Evolutionary conservation across 2,329 filamentous ascomycete species (phyloP).

Genomic region (Botryotinia convoluta): DNA sequence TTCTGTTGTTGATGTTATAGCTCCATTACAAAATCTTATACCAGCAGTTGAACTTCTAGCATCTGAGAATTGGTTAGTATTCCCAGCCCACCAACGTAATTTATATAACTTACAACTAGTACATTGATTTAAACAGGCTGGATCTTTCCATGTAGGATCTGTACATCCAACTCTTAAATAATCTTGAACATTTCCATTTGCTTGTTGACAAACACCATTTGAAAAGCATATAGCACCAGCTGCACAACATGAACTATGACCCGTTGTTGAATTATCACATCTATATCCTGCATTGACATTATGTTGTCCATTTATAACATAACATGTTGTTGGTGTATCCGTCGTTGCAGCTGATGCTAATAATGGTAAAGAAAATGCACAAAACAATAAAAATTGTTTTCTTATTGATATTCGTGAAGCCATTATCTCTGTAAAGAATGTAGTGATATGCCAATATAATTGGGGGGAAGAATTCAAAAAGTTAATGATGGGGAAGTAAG

Average conservation of each 20-base stretch:
- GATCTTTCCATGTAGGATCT: slow-evolving; percentile 30
- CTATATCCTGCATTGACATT: slow-evolving; percentile 22
- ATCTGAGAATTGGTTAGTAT: slow-evolving; percentile 16
- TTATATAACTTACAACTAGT: slow-evolving; percentile 24
- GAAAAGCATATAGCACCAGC: slow-evolving; percentile 29
- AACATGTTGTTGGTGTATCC: slow-evolving; percentile 25
- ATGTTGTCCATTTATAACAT: slow-evolving; percentile 27
- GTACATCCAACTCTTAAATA: slow-evolving; percentile 34
- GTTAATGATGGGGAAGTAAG: neutral
- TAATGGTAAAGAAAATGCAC: neutral
- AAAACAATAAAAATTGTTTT: slow-evolving; percentile 5
- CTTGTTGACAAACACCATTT: slow-evolving; percentile 29
- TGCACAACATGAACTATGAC: slow-evolving; percentile 28
- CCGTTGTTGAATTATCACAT: slow-evolving; percentile 30
- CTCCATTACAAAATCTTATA: slow-evolving; percentile 27
- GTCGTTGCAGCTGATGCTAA: neutral
- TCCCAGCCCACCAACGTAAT: neutral
- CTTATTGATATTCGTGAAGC: neutral
- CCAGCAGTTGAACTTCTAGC: slow-evolving; percentile 27
- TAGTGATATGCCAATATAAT: neutral
- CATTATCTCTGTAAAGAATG: neutral
- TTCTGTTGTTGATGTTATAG: slow-evolving; percentile 27
- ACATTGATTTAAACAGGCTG: slow-evolving; percentile 29
- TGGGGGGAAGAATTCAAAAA: neutral
- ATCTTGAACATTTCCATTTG: slow-evolving; percentile 26